Base-by-base conservation (phyloP, 75 land plant genomes). In the Cunninghamia lanceolata region DNA sequence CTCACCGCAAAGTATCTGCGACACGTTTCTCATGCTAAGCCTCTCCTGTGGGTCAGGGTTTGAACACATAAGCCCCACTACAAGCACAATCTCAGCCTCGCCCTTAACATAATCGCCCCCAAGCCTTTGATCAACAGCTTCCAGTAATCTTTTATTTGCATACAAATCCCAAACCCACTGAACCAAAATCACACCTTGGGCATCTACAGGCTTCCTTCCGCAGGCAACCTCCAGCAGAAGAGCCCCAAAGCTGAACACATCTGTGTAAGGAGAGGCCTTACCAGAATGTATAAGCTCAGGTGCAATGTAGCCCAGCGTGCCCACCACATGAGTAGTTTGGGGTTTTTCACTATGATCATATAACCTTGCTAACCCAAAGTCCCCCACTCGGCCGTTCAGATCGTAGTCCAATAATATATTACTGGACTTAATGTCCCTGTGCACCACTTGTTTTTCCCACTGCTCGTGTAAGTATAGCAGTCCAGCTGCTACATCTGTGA, bases 341-440 rank as follows among this genome's bases (percentile, higher is more conserved):
- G 71, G 71, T 0, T 68, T 68, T n/a, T 68, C 71, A n/a, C 32
- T 8, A 87, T 90, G 39, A 82, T 90, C 87, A 66, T 83, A 53
- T 50, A 90, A 28, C 82, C 89, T 63, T 10, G 91, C 86, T 21
- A 90, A 32, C 13, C 89, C 91, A 47, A 90, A 90, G 76, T 90
- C 91, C 7, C 89, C 82, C 42, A 89, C 66, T 47, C 54, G 43
- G 2, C 80, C 88, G 15, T 88, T 83, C 28, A 89, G 45, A 30
- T 83, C 73, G 25, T 39, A 17, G 40, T 88, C 89, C 38, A 88
- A 82, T 32, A 88, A 54, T 13, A 88, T 82, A 81, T 88, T 88
- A 84, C 84, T 85, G 32, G 87, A 54, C 30, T 88, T 88, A 28
- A 88, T 75, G 78, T 88, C 89, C 40, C 84, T 53, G 50, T 88